A percentile compares a stretch with the other conserved stretches of the same genome.
phyloP scores from a whole-genome alignment of 169 alveolate genomes.

The Babesia ovis region DNA sequence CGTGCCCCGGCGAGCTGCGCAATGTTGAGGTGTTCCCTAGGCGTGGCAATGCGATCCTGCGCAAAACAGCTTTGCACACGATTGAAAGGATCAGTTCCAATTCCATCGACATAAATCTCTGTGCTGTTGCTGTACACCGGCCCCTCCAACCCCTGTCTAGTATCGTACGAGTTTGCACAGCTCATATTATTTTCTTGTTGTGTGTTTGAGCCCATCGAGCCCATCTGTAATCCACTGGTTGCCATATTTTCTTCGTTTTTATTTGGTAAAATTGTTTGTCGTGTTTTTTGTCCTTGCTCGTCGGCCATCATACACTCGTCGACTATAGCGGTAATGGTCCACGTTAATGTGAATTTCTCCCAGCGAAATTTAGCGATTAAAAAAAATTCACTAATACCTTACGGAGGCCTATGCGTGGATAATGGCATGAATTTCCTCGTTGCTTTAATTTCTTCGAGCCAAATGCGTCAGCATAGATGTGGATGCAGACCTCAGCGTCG shows the following conservation, averaged over 20 bases:
- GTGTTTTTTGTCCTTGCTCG: slow-evolving; percentile 7
- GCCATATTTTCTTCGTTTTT: background rate
- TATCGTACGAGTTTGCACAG: slow-evolving; percentile 8
- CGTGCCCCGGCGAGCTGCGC: slow-evolving; percentile 22
- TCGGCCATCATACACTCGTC: slow-evolving; percentile 7
- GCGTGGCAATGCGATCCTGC: slow-evolving; percentile 46
- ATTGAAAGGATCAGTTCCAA: background rate
- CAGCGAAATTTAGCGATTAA: slow-evolving; percentile 22
- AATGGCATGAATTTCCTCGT: slow-evolving; percentile 8
- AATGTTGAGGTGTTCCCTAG: slow-evolving; percentile 21
- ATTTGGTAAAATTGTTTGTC: background rate
- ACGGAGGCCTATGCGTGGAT: background rate
- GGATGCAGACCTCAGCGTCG: slow-evolving; percentile 35
- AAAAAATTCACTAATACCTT: background rate
- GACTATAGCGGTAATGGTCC: background rate
- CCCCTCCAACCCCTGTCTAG: background rate
- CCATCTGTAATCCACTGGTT: background rate
- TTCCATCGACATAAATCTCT: slow-evolving; percentile 6
- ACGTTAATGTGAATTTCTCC: slow-evolving; percentile 1
- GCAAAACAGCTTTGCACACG: slow-evolving; percentile 1
- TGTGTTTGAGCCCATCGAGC: background rate
- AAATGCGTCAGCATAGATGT: slow-evolving; percentile 3
- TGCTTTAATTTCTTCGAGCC: slow-evolving; percentile 3
- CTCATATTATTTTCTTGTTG: background rate
- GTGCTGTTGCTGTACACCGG: slow-evolving; percentile 17